Evolutionary conservation across 306 rosid species (phyloP).

Genomic region (Vigna trinervia): DNA sequence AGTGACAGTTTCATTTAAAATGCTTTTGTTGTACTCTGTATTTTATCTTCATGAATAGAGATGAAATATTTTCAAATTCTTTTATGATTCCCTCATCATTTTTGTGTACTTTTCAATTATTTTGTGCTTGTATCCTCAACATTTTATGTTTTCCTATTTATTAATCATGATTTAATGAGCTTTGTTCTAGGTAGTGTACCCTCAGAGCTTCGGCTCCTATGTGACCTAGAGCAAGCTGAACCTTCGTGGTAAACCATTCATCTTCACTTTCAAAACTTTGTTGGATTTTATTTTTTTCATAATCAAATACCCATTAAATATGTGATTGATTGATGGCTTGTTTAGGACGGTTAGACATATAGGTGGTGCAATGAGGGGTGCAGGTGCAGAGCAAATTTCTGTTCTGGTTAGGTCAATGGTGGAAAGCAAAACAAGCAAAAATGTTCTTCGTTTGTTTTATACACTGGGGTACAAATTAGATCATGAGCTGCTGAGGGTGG

Average conservation of each 20-base stretch:
- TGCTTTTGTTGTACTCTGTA: neutral
- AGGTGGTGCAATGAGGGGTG: slow-evolving; percentile 97
- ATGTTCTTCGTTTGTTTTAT: slow-evolving; percentile 81
- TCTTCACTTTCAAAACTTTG: slow-evolving; percentile 13
- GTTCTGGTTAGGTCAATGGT: slow-evolving; percentile 87
- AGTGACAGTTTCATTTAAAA: neutral
- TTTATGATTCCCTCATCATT: slow-evolving; percentile 1
- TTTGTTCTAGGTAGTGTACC: slow-evolving; percentile 62
- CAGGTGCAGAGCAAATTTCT: slow-evolving; percentile 95
- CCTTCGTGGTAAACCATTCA: slow-evolving; percentile 68
- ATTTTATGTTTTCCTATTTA: neutral
- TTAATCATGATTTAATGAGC: slow-evolving; percentile 23
- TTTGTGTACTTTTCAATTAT: slow-evolving; percentile 14
- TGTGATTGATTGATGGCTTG: slow-evolving; percentile 34
- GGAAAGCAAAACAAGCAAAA: slow-evolving; percentile 91
- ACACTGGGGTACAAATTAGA: slow-evolving; percentile 92
- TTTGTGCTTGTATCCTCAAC: neutral
- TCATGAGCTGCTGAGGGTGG: slow-evolving; percentile 84
- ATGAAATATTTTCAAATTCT: slow-evolving; percentile 2
- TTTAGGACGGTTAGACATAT: slow-evolving; percentile 83
- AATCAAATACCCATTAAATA: slow-evolving; percentile 3
- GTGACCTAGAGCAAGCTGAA: slow-evolving; percentile 89
- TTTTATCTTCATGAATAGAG: slow-evolving; percentile 3
- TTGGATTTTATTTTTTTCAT: slow-evolving; percentile 13
- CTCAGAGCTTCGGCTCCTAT: slow-evolving; percentile 85